Evolutionary conservation across 208 protist species (phyloP).

Genomic region (Acanthamoeba healyi): DNA sequence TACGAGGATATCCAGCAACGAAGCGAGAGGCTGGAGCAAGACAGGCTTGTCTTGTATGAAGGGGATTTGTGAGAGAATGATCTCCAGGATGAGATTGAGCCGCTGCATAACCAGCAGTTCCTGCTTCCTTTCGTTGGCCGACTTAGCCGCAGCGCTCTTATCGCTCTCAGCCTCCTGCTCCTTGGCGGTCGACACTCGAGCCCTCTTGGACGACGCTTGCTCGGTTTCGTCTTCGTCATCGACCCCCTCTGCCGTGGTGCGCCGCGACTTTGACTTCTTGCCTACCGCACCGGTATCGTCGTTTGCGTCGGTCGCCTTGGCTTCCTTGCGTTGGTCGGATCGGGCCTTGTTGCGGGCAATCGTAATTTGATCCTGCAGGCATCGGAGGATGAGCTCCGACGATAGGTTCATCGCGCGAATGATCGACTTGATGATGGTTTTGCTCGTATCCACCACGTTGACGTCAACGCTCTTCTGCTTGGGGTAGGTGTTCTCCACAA

Average conservation of each 20-base stretch:
- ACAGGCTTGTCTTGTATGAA: constrained; percentile 6
- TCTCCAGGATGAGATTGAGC: constrained; percentile 58
- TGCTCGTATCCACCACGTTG: constrained; percentile 37
- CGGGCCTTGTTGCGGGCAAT: neutral
- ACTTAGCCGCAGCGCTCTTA: neutral
- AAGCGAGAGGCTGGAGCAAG: constrained; percentile 30
- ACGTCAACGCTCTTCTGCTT: neutral
- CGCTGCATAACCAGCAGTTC: constrained; percentile 49
- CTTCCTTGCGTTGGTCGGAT: neutral
- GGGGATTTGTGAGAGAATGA: constrained; percentile 51
- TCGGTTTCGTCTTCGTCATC: neutral
- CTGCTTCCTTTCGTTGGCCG: neutral
- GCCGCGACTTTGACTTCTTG: constrained; percentile 28
- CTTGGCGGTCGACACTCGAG: neutral
- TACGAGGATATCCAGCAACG: constrained; percentile 25
- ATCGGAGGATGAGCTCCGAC: constrained; percentile 25
- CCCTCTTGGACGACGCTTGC: neutral
- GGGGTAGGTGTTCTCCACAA: neutral
- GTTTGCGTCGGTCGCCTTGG: neutral
- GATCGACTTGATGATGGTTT: constrained; percentile 68
- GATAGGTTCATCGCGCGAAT: constrained; percentile 44
- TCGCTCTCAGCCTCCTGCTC: neutral
- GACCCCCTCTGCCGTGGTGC: neutral
- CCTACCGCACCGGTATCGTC: neutral
- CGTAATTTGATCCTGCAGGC: constrained; percentile 12